phyloP scores from a whole-genome alignment of 768 basidiomycete species.

The Tubosaeta sp. region DNA sequence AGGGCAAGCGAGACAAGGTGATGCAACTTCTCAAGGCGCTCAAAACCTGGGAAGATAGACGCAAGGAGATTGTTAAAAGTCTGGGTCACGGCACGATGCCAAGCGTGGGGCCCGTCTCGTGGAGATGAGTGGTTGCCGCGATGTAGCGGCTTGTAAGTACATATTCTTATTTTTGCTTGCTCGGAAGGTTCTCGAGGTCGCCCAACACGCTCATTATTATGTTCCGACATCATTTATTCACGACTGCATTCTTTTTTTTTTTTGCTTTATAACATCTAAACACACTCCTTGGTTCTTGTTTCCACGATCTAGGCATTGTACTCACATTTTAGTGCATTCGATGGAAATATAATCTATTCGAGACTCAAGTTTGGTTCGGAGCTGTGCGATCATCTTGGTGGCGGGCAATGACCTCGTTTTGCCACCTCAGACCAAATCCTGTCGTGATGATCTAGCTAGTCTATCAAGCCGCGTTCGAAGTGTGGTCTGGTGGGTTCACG shows the following conservation, averaged over 20 bases:
- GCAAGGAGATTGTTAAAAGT: constrained; percentile 50
- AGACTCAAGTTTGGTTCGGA: too few species aligned
- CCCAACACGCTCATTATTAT: constrained; percentile 18
- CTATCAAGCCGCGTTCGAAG: too few species aligned
- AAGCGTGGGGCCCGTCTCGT: constrained; percentile 7
- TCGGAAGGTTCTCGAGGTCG: constrained; percentile 3
- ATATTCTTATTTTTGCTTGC: not conserved
- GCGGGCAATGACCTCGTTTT: too few species aligned
- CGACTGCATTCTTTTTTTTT: constrained; percentile 2
- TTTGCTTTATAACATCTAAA: not conserved
- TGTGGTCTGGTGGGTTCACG: too few species aligned
- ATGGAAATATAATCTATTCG: constrained; percentile 11
- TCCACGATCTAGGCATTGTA: constrained; percentile 7
- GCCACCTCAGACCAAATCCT: too few species aligned
- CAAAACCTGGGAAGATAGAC: constrained; percentile 78
- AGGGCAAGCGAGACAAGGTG: constrained; percentile 79
- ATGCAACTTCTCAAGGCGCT: constrained; percentile 72
- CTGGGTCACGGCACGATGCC: constrained; percentile 39
- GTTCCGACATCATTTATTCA: constrained; percentile 6
- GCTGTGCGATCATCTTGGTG: too few species aligned
- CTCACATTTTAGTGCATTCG: constrained; percentile 4
- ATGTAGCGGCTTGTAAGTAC: not conserved
- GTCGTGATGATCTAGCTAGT: too few species aligned
- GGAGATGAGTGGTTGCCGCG: not conserved
- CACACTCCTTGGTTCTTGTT: constrained; percentile 3